phyloP scores from a whole-genome alignment of 164 flowering plant genomes.

The Echeveria elegans region DNA sequence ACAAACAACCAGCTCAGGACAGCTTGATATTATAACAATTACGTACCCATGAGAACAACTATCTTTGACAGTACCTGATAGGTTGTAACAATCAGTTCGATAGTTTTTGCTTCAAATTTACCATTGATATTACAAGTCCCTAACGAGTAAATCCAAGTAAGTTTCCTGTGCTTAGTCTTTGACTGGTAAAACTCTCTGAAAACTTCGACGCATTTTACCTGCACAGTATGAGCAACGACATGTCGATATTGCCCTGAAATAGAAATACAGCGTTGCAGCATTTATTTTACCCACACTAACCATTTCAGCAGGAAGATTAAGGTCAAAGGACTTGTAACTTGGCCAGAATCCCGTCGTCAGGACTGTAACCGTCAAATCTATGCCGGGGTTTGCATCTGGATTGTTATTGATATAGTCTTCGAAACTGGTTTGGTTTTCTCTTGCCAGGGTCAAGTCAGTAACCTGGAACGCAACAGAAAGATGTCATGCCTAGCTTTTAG shows the following conservation, averaged over 20 bases:
- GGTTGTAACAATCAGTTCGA: conserved; percentile 25
- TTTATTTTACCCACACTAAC: conserved; percentile 13
- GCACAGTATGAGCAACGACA: background rate
- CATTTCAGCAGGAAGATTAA: conserved; percentile 41
- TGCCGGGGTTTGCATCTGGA: conserved; percentile 50
- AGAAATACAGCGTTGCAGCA: background rate
- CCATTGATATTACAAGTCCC: conserved; percentile 30
- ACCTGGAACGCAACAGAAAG: conserved; percentile 30
- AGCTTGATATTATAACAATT: background rate
- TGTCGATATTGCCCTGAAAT: background rate
- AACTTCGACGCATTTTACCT: conserved; percentile 26
- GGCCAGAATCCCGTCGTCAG: conserved; percentile 42
- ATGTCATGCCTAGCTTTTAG: background rate
- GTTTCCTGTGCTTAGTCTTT: conserved; percentile 22
- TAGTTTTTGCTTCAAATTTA: conserved; percentile 22
- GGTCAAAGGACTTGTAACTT: conserved; percentile 33
- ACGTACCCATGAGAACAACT: background rate
- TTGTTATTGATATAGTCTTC: conserved; percentile 59
- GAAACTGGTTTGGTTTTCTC: conserved; percentile 69
- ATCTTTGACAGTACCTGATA: conserved; percentile 20
- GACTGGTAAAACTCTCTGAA: conserved; percentile 21
- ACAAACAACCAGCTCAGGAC: background rate
- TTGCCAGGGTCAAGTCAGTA: conserved; percentile 79
- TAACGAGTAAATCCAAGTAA: conserved; percentile 32
- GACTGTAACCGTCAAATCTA: conserved; percentile 30